phyloP scores from a whole-genome alignment of 345 rosid species.

The Laguncularia racemosa region DNA sequence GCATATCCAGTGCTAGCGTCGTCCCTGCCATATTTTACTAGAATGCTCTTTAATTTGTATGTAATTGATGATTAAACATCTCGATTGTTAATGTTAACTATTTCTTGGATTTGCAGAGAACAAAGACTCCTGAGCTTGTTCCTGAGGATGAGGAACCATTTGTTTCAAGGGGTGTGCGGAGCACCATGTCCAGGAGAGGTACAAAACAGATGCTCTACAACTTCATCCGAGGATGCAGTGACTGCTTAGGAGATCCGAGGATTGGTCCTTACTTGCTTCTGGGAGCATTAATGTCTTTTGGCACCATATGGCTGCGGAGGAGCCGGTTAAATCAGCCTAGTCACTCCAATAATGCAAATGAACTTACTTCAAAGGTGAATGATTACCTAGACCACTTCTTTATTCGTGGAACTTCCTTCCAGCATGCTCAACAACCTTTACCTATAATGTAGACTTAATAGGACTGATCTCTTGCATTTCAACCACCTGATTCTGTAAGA shows the following conservation, averaged over 20 bases:
- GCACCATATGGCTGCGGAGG: slow-evolving; percentile 60
- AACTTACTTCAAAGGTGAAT: slow-evolving; percentile 13
- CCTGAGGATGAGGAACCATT: slow-evolving; percentile 71
- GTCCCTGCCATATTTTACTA: no score
- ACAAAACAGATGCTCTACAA: slow-evolving; percentile 36
- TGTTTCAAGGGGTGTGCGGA: slow-evolving; percentile 47
- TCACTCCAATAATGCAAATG: slow-evolving; percentile 30
- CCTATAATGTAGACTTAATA: no score
- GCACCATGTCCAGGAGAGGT: slow-evolving; percentile 49
- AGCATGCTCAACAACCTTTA: no score
- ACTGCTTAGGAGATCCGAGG: slow-evolving; percentile 66
- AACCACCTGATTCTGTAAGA: neutral
- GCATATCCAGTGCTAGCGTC: no score
- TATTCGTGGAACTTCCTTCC: no score
- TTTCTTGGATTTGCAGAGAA: slow-evolving; percentile 39
- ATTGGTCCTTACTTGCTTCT: slow-evolving; percentile 77
- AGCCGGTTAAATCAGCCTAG: slow-evolving; percentile 37
- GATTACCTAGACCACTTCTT: no score
- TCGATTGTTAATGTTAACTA: neutral
- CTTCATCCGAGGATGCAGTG: slow-evolving; percentile 24
- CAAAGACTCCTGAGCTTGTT: slow-evolving; percentile 73
- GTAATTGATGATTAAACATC: no score
- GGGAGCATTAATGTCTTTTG: slow-evolving; percentile 64
- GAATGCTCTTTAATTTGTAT: no score
- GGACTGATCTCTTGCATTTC: neutral